Evolutionary conservation across 345 rosid species (phyloP), one percentile per base, ranked within the genome.

Genomic region (Rhizophora apiculata): DNA sequence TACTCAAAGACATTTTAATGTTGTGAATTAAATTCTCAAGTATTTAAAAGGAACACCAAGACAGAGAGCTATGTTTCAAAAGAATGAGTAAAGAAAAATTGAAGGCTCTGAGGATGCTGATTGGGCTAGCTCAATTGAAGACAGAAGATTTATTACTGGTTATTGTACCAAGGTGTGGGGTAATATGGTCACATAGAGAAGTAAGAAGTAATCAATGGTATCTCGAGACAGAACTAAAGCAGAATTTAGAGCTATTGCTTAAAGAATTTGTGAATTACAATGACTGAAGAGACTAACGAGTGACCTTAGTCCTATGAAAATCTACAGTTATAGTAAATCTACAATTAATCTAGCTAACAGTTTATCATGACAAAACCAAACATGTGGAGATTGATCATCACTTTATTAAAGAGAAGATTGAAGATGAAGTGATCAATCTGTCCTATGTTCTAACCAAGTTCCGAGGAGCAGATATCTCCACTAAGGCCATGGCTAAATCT

Each of bases 61-160:
- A 0, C 2, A 37, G 2, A 0, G 2, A 0, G 3, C 0, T 2
- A 37, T 37, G 15, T 10, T 37, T 37, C 2, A 0, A 10, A 37
- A 37, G 3, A 37, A 37, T 9, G 13, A 37, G 15, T 2, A 37
- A 37, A 37, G 3, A 10, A 0, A 3, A 10, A 37, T 37, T 37
- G 3, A 9, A 37, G 10, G 15, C 2, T 37, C 10, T 9, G 3
- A 1, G 15, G 10, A 37, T 37, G 0, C 2, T 2, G 3, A 37
- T 9, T 9, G 0, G 46, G 10, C 2, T 10, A 2, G 10, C 3
- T 37, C 3, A 10, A 10, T 37, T 8, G 3, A 37, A 37, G 13
- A 37, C 2, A 37, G 0, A 37, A 37, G 15, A 37, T 10, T 2
- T 10, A 37, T 2, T 2, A 37, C 0, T 37, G 3, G 13, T 2